phyloP scores from a whole-genome alignment of 306 rosid species.

The Echinosophora koreensis region DNA sequence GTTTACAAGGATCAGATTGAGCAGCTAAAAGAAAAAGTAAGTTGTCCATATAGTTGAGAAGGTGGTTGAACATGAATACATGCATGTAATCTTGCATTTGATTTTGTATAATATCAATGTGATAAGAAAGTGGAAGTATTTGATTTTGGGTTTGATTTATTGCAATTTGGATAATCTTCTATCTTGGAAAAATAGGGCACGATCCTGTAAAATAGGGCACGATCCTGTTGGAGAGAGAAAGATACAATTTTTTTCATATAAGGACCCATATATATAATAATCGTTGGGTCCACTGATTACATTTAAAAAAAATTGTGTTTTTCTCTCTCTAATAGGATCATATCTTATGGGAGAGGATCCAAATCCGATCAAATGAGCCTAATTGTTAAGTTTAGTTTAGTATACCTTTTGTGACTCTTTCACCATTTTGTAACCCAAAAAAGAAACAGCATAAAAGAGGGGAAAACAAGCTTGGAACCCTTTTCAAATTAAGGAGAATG shows the following conservation, averaged over 20 bases:
- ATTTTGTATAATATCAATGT: background rate
- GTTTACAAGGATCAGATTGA: conserved; percentile 75
- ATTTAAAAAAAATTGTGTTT: too few relatives aligned
- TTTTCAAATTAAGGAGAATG: too few relatives aligned
- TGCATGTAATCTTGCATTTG: background rate
- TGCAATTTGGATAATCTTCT: too few relatives aligned
- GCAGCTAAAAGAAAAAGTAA: conserved; percentile 75
- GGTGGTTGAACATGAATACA: background rate
- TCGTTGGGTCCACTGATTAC: too few relatives aligned
- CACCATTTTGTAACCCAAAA: background rate
- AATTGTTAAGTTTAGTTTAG: background rate
- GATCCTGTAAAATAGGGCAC: too few relatives aligned
- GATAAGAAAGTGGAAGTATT: background rate
- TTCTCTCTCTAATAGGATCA: too few relatives aligned
- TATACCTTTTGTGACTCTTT: background rate
- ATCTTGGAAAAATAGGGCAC: too few relatives aligned
- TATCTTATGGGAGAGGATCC: too few relatives aligned
- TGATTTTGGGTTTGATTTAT: background rate
- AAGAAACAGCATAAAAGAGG: background rate
- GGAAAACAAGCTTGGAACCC: background rate
- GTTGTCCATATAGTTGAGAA: conserved; percentile 16
- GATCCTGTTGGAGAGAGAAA: too few relatives aligned
- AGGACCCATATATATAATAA: too few relatives aligned
- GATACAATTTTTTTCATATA: too few relatives aligned
- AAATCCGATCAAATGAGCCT: background rate